Evolutionary conservation across 1,284 basidiomycete species (phyloP).

Genomic region (Leccinum huronense): DNA sequence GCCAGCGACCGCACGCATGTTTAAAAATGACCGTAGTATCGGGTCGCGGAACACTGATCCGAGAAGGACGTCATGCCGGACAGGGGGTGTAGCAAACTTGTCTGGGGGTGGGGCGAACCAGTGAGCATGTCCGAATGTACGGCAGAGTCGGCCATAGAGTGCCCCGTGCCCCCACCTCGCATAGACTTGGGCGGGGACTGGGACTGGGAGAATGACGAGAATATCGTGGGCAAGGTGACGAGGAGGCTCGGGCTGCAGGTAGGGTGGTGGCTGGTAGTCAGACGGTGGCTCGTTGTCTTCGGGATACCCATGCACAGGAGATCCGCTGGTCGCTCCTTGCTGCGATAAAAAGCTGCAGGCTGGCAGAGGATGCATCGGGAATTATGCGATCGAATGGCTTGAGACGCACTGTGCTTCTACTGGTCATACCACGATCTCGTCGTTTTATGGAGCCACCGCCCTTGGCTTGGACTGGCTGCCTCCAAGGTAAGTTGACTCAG

Average conservation of each 20-base stretch:
- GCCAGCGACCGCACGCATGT: too few relatives aligned
- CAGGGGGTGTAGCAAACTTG: conserved; percentile 17
- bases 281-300: conserved; percentile 43
- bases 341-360: conserved; percentile 58
- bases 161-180: conserved; percentile 23
- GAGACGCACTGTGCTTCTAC: too few relatives aligned
- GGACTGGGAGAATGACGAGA: conserved; percentile 18
- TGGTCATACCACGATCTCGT: too few relatives aligned
- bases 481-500: too few relatives aligned
- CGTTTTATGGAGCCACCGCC: too few relatives aligned
- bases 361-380: conserved; percentile 38
- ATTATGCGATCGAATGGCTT: too few relatives aligned
- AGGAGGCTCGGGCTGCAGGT: conserved; percentile 70
- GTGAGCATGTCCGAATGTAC: conserved; percentile 22
- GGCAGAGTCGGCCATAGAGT: conserved; percentile 23
- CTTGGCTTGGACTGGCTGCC: too few relatives aligned
- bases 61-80: conserved; percentile 26
- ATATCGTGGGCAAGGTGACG: conserved; percentile 56
- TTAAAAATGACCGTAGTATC: conserved; percentile 12
- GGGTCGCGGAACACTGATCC: conserved; percentile 24
- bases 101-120: conserved; percentile 12
- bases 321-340: conserved; percentile 59
- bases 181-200: conserved; percentile 14
- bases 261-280: conserved; percentile 53
- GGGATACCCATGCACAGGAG: conserved; percentile 61